Conservation (phyloP, 1,139 yeast genomes). For the Blastobotrys ciferrii region DNA sequence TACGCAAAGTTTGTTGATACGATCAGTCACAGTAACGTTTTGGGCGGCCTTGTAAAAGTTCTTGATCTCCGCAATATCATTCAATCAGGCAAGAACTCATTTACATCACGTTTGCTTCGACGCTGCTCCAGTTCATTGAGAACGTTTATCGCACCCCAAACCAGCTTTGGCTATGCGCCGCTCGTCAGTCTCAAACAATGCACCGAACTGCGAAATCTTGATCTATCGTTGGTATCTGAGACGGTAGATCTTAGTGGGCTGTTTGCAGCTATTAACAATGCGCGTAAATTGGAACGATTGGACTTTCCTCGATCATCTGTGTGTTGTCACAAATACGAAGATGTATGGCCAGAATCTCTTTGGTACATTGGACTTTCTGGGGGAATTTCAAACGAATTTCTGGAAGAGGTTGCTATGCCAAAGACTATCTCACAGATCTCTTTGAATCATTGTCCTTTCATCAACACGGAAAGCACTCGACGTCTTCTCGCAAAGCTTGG, state of each 20-base stretch:
- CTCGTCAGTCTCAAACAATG: conserved; percentile 75
- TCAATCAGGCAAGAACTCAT: conserved; percentile 92
- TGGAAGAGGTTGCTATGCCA: conserved; percentile 68
- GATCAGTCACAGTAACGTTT: conserved; percentile 38
- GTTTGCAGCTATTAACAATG: conserved; percentile 66
- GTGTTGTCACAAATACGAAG: conserved; percentile 58
- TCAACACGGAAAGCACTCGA: conserved; percentile 58
- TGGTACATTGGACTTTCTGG: conserved; percentile 78
- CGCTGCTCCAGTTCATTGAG: conserved; percentile 65
- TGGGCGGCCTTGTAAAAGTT: conserved; percentile 37
- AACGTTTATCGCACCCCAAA: conserved; percentile 84
- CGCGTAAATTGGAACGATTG: conserved; percentile 63
- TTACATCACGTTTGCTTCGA: conserved; percentile 75
- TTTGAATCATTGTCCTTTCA: conserved; percentile 82
- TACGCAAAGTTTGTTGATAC: conserved; percentile 73
- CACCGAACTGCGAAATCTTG: conserved; percentile 59
- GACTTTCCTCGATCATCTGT: conserved; percentile 89
- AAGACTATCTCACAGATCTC: conserved; percentile 65
- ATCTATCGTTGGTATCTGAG: conserved; percentile 86
- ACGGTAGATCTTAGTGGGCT: conserved; percentile 79
- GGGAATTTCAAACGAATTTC: conserved; percentile 80
- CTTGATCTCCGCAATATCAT: conserved; percentile 76
- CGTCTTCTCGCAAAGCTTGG: conserved; percentile 65
- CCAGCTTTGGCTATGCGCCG: conserved; percentile 91
- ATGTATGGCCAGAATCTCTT: conserved; percentile 75